A percentile compares a stretch with the other conserved stretches of the same genome.
Evolutionary conservation across 257 asterid genomes (phyloP).

Genomic region (Salvia hispanica): DNA sequence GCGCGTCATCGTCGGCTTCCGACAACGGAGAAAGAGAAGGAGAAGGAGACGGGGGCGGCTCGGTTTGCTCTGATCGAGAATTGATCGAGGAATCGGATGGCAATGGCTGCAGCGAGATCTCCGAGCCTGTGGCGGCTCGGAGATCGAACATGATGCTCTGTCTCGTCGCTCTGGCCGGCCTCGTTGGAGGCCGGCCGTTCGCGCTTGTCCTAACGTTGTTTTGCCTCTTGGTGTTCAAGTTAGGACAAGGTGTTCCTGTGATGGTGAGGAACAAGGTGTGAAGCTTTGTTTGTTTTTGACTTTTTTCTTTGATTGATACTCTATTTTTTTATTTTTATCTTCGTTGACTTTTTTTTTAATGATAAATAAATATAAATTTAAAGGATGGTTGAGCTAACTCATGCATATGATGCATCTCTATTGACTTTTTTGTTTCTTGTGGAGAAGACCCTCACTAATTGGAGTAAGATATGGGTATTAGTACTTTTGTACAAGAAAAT

Average conservation of each 20-base stretch:
- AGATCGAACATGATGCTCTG: constrained; percentile 37
- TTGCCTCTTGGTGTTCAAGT: constrained; percentile 59
- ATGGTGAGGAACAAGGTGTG: no score
- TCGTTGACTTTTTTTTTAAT: no score
- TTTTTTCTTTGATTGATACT: no score
- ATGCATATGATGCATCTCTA: no score
- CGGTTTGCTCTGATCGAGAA: not conserved
- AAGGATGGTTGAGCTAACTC: no score
- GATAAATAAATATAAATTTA: no score
- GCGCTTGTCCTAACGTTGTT: constrained; percentile 54
- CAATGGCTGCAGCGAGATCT: constrained; percentile 8
- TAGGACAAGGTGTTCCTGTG: not conserved
- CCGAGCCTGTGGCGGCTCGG: constrained; percentile 21
- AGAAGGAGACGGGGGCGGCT: constrained; percentile 4
- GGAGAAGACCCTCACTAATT: no score
- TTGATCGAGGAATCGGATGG: constrained; percentile 21
- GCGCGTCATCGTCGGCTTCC: constrained; percentile 29
- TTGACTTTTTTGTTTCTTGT: no score
- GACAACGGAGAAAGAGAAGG: constrained; percentile 9
- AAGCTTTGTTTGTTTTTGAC: no score
- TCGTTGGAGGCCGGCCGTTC: constrained; percentile 53
- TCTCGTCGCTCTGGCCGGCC: constrained; percentile 62
- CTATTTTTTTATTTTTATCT: no score
- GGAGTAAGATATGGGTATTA: no score
- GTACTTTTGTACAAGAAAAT: no score